Percentiles rank a stretch among this genome's conserved stretches.
Evolutionary conservation across 805 yeast species (phyloP).

Genomic region (Zygosaccharomyces lentus): DNA sequence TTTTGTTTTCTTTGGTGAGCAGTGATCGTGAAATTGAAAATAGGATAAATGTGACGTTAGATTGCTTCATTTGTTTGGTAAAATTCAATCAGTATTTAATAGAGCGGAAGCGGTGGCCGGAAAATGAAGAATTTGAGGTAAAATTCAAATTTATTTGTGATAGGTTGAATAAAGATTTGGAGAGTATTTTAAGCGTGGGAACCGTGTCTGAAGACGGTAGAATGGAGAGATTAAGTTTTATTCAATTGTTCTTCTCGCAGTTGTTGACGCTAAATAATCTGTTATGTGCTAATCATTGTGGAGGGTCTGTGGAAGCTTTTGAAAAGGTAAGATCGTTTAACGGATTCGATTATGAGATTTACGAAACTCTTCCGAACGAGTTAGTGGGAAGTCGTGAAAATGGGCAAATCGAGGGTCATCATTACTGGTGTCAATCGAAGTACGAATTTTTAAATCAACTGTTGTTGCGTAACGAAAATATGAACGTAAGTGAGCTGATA

Average conservation of each 20-base stretch:
- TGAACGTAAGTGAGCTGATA: background rate
- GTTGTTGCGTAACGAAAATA: background rate
- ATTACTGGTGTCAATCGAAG: conserved; percentile 9
- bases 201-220: background rate
- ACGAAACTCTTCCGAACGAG: conserved; percentile 1
- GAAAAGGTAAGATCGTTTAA: background rate
- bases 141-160: conserved; percentile 2
- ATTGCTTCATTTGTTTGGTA: conserved; percentile 11
- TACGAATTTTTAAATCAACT: background rate
- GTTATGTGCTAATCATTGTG: conserved; percentile 9
- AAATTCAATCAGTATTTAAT: conserved; percentile 13
- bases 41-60: conserved; percentile 2
- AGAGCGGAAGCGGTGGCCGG: conserved; percentile 8
- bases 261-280: conserved; percentile 13
- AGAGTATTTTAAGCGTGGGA: background rate
- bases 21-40: background rate
- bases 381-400: background rate
- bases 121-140: background rate
- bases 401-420: background rate
- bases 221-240: conserved; percentile 9
- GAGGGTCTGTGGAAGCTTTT: background rate
- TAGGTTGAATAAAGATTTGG: conserved; percentile 2
- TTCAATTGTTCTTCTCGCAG: conserved; percentile 15
- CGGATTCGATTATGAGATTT: conserved; percentile 13
- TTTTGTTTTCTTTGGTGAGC: background rate